phyloP scores from a whole-genome alignment of 306 rosid species.

The Mimosa pudica region DNA sequence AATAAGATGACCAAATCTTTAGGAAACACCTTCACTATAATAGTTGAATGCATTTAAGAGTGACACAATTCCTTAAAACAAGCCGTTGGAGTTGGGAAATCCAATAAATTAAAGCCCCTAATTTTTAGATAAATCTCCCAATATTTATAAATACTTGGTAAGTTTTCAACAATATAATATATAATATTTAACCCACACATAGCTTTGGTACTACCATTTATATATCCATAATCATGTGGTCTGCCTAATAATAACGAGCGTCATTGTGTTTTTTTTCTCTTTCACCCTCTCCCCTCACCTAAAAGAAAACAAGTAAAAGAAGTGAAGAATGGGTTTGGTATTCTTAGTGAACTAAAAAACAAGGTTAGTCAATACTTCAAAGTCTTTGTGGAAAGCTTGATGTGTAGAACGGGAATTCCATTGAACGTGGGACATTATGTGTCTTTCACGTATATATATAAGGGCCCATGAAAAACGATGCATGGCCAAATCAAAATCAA shows the following conservation, averaged over 20 bases:
- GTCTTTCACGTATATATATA: conserved; percentile 56
- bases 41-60: too few relatives aligned
- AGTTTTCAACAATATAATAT: not conserved
- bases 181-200: conserved; percentile 7
- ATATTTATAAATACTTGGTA: not conserved
- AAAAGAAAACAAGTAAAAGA: not conserved
- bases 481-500: conserved; percentile 72
- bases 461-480: conserved; percentile 67
- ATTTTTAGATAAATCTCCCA: too few relatives aligned
- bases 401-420: conserved; percentile 39
- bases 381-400: conserved; percentile 50
- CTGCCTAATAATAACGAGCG: conserved; percentile 20
- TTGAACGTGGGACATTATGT: conserved; percentile 48
- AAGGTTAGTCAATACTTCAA: conserved; percentile 31
- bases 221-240: conserved; percentile 2
- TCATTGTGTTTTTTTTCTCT: not conserved
- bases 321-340: not conserved
- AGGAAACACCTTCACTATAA: too few relatives aligned
- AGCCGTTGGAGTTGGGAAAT: too few relatives aligned
- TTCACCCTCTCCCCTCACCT: not conserved
- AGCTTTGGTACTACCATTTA: conserved; percentile 2
- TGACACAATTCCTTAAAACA: too few relatives aligned
- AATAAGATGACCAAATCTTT: too few relatives aligned
- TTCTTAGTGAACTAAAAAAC: conserved; percentile 28
- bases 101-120: too few relatives aligned